phyloP scores from a whole-genome alignment of 1,139 yeast genomes.

The Pichia sp. region DNA sequence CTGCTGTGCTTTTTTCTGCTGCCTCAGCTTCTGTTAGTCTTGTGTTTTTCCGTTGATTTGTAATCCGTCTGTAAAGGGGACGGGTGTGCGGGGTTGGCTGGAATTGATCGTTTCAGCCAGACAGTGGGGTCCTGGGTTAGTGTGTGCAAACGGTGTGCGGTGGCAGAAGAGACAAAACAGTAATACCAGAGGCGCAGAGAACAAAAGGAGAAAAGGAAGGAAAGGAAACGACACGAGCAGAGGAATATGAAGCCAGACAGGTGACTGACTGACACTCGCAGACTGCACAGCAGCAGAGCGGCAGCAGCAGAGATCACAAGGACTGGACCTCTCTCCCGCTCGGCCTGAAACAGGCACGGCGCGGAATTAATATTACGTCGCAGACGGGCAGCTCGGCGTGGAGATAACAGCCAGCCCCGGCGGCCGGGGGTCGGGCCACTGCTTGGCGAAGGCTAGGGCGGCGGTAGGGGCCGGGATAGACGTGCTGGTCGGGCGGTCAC shows the following conservation, averaged over 20 bases:
- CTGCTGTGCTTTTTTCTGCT: not conserved
- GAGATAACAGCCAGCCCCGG: not conserved
- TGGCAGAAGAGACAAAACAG: not conserved
- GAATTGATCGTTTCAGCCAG: not conserved
- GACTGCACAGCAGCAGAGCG: not conserved
- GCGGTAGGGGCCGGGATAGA: too few species aligned
- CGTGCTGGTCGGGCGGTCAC: too few species aligned
- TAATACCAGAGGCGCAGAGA: not conserved
- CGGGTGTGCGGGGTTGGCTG: not conserved
- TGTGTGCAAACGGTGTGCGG: not conserved
- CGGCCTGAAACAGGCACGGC: not conserved
- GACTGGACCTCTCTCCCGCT: not conserved
- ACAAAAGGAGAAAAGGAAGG: not conserved
- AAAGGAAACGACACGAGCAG: not conserved
- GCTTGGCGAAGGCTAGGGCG: too few species aligned
- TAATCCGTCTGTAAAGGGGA: not conserved
- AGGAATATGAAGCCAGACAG: not conserved
- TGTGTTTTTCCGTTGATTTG: not conserved
- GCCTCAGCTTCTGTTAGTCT: not conserved
- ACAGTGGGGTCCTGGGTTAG: not conserved
- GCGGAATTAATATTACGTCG: not conserved
- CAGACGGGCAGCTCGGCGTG: not conserved
- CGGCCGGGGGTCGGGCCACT: not conserved
- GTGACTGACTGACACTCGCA: not conserved
- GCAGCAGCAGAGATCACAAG: not conserved